A percentile compares a stretch with the other conserved stretches of the same genome.
These are phyloP conservation scores for Myxozyma nipponensis DNA, from an alignment of 805 yeast genomes.

Conservation along the genomic window DNA sequence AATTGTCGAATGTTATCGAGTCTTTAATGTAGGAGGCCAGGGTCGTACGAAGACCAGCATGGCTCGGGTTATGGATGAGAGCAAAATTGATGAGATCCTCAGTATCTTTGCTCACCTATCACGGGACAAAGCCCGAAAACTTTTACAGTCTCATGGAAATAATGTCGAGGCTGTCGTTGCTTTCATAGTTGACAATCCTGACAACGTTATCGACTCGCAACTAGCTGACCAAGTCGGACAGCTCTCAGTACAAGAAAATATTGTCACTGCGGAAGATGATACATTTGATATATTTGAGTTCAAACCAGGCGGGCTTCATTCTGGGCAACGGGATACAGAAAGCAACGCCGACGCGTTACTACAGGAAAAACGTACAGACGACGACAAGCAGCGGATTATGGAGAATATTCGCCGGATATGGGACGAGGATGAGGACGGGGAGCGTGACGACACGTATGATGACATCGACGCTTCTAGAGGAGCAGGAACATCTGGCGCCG, in stretches of 20 bases:
- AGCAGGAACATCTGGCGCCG: neutral
- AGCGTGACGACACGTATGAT: conserved; percentile 33
- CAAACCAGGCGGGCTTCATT: conserved; percentile 17
- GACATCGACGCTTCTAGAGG: conserved; percentile 35
- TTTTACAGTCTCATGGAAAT: conserved; percentile 2
- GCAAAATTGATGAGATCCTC: conserved; percentile 4
- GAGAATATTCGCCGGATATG: conserved; percentile 20
- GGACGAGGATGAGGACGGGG: conserved; percentile 29
- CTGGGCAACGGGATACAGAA: conserved; percentile 11
- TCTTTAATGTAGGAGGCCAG: neutral
- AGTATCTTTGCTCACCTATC: conserved; percentile 13
- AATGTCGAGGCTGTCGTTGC: conserved; percentile 10
- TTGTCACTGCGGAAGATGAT: neutral
- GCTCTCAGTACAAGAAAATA: neutral
- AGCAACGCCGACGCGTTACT: conserved; percentile 15
- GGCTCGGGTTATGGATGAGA: neutral
- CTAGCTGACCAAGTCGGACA: neutral
- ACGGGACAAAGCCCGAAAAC: neutral
- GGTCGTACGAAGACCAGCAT: neutral
- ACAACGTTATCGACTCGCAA: neutral
- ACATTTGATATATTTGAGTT: conserved; percentile 18
- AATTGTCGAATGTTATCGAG: conserved; percentile 3
- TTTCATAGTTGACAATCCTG: conserved; percentile 11
- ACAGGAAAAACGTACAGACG: neutral
- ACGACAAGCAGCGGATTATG: conserved; percentile 22